Base-by-base conservation (phyloP, 2,329 filamentous ascomycete species). In the Aspergillus fijiensis region DNA sequence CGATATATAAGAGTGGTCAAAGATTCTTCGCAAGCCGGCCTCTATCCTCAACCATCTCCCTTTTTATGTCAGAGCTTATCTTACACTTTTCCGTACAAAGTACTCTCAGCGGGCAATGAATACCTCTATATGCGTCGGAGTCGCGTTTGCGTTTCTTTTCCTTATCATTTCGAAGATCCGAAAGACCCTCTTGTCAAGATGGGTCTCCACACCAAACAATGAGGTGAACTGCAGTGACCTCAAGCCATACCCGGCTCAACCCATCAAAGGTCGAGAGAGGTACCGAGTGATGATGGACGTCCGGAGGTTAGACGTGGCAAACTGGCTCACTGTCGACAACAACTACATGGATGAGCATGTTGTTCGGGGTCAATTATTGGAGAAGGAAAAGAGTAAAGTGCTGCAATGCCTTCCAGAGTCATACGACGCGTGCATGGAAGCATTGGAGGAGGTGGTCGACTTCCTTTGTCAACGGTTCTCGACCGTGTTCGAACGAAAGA, bases 291-390 rank as follows among this genome's bases (percentile, higher is more conserved):
- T 79, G 63, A 81, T 83, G 76, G 80, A 81, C 16, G 72, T 84
- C 16, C 76, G 74, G 56, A 79, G 76, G 58, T 70, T 81, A n/a
- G 78, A 80, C 42, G 64, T 68, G 23, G 66, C 71, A 21, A 80
- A 82, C 58, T 84, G 81, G 82, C 74, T 84, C 12, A 78, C 74
- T 0, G 67, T 84, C 51, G 80, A 84, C 62, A 74, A 76, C 12
- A 74, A 76, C 29, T 82, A 83, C 61, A 70, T 75, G 52, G 70
- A 75, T 12, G 77, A 80, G 62, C 78, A 82, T 62, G 61, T 66
- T 2, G 72, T 81, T 9, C 77, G 81, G 9, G 66, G 71, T 2
- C 61, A 72, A 16, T 70, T 84, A 35, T 72, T 84, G 2, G 59
- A 67, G 1, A 73, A 70, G 3, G 71, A 75, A 53, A 74, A 70